These are phyloP conservation scores for Pharnaceum exiguum DNA, from an alignment of 148 eudicot genomes.

Conservation along the genomic window DNA sequence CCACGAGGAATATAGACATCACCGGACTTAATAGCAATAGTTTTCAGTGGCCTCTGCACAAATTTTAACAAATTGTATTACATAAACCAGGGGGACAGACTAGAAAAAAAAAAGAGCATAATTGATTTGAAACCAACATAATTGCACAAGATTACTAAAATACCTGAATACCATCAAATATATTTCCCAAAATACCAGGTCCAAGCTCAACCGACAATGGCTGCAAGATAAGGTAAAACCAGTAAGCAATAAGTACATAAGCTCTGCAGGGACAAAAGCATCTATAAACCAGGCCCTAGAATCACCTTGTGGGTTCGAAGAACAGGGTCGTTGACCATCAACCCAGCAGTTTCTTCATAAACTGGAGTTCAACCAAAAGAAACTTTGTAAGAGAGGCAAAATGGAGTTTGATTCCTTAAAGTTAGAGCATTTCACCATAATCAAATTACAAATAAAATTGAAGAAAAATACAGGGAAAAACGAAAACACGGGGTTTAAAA, in stretches of 20 bases:
- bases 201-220: constrained; percentile 95
- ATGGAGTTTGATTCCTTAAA: too few species aligned
- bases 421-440: not conserved
- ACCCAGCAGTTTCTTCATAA: constrained; percentile 97
- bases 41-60: constrained; percentile 91
- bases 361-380: constrained; percentile 37
- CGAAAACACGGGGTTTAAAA: not conserved
- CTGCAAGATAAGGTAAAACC: constrained; percentile 30
- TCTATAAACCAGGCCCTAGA: not conserved
- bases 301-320: constrained; percentile 93
- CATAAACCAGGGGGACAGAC: not conserved
- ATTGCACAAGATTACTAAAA: not conserved
- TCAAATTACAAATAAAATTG: not conserved
- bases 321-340: constrained; percentile 95
- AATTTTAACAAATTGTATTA: not conserved
- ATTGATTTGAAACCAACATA: not conserved
- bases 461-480: not conserved
- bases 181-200: constrained; percentile 95
- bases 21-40: constrained; percentile 82
- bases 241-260: constrained; percentile 2
- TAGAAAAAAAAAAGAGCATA: constrained; percentile 7
- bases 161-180: constrained; percentile 99
- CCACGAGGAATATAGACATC: constrained; percentile 99
- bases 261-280: not conserved
- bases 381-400: not conserved